phyloP scores from a whole-genome alignment of 768 basidiomycete species.

The Tylopilus rubrobrunneus region DNA sequence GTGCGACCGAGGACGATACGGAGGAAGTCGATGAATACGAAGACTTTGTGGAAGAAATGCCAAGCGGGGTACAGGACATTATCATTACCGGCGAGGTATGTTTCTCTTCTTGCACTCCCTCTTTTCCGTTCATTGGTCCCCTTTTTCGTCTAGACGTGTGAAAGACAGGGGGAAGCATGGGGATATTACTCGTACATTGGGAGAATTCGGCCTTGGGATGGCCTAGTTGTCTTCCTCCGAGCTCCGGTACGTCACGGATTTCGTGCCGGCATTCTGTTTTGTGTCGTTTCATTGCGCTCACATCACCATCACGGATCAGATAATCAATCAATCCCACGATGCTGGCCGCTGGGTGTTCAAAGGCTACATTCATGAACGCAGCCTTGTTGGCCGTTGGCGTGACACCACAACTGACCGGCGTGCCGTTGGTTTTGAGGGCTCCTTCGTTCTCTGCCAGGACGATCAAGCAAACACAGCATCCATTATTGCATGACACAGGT shows the following conservation, averaged over 20 bases:
- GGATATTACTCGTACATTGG: constrained; percentile 44
- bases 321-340: constrained; percentile 26
- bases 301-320: constrained; percentile 28
- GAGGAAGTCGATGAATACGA: constrained; percentile 37
- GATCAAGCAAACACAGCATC: constrained; percentile 20
- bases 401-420: constrained; percentile 41
- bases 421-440: constrained; percentile 46
- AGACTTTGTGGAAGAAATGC: constrained; percentile 35
- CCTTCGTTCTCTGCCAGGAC: constrained; percentile 41
- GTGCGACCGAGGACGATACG: constrained; percentile 15
- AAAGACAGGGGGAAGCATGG: constrained; percentile 46
- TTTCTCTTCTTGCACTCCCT: neutral
- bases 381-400: constrained; percentile 53
- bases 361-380: constrained; percentile 48
- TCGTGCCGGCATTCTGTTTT: neutral
- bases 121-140: neutral
- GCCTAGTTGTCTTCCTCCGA: constrained; percentile 43
- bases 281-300: neutral
- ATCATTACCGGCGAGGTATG: constrained; percentile 49
- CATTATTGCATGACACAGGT: constrained; percentile 10
- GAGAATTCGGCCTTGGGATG: constrained; percentile 51
- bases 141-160: constrained; percentile 34
- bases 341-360: constrained; percentile 48
- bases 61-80: constrained; percentile 47
- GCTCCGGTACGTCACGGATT: constrained; percentile 36